Evolutionary conservation across 108 stramenopile species (phyloP).

Genomic region (Epipyxis sp.): DNA sequence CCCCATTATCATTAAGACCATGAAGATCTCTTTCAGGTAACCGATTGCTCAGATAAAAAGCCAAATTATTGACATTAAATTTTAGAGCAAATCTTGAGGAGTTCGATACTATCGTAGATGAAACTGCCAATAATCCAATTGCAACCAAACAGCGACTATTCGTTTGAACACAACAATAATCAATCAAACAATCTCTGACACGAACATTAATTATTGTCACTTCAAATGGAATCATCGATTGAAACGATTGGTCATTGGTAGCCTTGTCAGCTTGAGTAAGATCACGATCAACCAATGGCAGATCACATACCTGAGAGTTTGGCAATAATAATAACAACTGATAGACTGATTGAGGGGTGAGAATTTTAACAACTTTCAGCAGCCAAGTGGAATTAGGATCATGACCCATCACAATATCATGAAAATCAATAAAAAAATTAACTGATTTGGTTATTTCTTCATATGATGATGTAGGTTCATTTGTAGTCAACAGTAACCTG

Average conservation of each 20-base stretch:
- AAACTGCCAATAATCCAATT: background rate
- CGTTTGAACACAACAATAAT: background rate
- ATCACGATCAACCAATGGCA: background rate
- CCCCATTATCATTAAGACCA: background rate
- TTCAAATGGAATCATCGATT: slow-evolving; percentile 5
- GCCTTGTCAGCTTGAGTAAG: background rate
- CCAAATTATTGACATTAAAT: background rate
- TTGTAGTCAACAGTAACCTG: background rate
- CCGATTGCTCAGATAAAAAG: slow-evolving; percentile 9
- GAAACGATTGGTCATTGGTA: background rate
- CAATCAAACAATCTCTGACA: background rate
- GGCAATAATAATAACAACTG: background rate
- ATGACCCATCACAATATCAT: background rate
- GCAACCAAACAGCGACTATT: background rate
- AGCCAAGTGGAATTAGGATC: slow-evolving; percentile 24
- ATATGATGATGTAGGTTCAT: background rate
- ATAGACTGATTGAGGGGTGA: slow-evolving; percentile 7
- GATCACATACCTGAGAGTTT: background rate
- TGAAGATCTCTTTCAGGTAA: too few species aligned
- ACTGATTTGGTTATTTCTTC: background rate
- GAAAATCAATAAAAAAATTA: slow-evolving; percentile 7
- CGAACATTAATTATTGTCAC: slow-evolving; percentile 9
- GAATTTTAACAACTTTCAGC: background rate
- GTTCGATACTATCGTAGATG: slow-evolving; percentile 21
- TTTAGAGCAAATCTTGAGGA: slow-evolving; percentile 16